Base-by-base conservation (phyloP, 2,329 filamentous ascomycete species). In the Dactylellina drechsleri region DNA sequence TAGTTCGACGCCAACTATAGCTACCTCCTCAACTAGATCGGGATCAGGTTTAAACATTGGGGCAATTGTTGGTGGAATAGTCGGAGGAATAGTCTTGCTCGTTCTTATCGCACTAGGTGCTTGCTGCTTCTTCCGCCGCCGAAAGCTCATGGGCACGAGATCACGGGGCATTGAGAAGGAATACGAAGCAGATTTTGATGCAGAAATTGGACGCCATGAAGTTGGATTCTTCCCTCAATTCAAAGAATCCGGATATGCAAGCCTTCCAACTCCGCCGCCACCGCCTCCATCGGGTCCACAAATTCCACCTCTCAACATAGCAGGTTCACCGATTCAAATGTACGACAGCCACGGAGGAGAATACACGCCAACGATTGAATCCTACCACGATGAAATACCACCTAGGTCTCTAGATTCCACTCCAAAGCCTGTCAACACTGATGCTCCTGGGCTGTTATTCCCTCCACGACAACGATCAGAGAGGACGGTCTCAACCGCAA, bases 21-120 rank as follows among this genome's bases (percentile, higher is more conserved):
- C 60, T 26, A 8, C 3, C 20, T 6, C 49, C 20, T 16, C 43
- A 23, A 26, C 26, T 16, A 12, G 13, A 4, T 15, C 28, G 41
- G 52, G 41, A 18, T 31, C 50, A n/a, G 5, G 13, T 54, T 40
- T 36, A 28, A 56, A 16, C 59, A 78, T 82, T 10, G 85, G 83
- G 4, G 81, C 84, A 15, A 85, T 86, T 54, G 84, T 81, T 6
- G 85, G 85, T 10, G 84, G 84, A 26, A 81, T 82, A 2, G 83
- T 85, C 7, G 85, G 84, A 16, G 85, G 85, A 15, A 81, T 85
- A 2, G 82, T 79, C 0, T 81, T 78, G 13, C 77, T 86, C 18
- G 82, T 79, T 1, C 78, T 86, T n/a, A 79, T 85, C 52, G 81
- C 80, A 18, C 76, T 82, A 5, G 82, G 78, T 8, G 79, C 80